Percentiles rank a stretch among this genome's conserved stretches.
These are phyloP conservation scores for Ganoderma lingzhi DNA, from an alignment of 1,284 basidiomycete genomes.

Conservation along the genomic window DNA sequence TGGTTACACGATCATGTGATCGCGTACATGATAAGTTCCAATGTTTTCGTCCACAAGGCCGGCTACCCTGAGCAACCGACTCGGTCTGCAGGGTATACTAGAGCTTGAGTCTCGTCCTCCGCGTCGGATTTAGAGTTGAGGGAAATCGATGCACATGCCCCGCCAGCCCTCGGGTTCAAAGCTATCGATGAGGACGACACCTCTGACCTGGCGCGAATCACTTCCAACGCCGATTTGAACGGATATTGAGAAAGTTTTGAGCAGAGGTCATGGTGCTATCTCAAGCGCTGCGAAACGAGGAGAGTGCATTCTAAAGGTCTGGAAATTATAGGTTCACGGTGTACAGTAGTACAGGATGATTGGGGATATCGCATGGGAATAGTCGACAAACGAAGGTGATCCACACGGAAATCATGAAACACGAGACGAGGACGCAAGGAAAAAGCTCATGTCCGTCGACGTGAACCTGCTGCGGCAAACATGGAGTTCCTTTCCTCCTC, in stretches of 20 bases:
- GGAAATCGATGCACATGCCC: too few species aligned
- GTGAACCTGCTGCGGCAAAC: neutral
- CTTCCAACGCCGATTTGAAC: too few species aligned
- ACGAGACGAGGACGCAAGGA: neutral
- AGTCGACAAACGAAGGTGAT: neutral
- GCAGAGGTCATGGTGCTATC: too few species aligned
- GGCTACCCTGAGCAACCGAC: neutral
- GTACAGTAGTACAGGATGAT: neutral
- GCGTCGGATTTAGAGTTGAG: too few species aligned
- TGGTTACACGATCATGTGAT: slow-evolving; percentile 6
- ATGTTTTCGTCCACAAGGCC: neutral
- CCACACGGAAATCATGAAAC: neutral
- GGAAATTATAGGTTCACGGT: neutral
- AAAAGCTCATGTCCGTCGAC: neutral
- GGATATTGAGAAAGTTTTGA: too few species aligned
- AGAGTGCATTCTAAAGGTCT: neutral
- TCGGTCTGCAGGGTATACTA: too few species aligned
- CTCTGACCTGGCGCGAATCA: too few species aligned
- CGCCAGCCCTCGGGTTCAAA: too few species aligned
- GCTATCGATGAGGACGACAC: too few species aligned
- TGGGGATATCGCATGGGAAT: neutral
- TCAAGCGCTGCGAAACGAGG: neutral
- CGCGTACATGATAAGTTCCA: neutral
- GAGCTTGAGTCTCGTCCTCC: neutral
- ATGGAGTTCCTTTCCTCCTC: slow-evolving; percentile 35